These are phyloP conservation scores for Boletus subcaerulescens DNA, from an alignment of 768 basidiomycete species.

Conservation along the genomic window DNA sequence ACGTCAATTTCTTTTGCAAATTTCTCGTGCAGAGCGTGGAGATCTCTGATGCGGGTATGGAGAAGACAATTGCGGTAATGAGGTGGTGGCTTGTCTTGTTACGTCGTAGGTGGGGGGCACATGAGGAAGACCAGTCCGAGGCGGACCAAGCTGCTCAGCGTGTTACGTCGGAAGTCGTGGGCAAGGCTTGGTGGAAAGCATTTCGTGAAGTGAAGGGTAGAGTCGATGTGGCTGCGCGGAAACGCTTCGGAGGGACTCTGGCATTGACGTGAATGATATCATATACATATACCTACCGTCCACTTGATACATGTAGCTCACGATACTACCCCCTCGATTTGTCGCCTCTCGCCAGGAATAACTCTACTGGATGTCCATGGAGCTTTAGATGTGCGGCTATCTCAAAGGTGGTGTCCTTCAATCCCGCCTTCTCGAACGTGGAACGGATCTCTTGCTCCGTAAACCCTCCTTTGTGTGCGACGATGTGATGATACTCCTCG, in stretches of 20 bases:
- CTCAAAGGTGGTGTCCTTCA: constrained; percentile 44
- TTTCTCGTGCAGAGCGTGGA: constrained; percentile 71
- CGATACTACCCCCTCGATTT: constrained; percentile 19
- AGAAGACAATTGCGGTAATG: constrained; percentile 66
- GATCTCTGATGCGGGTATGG: constrained; percentile 64
- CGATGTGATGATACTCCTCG: constrained; percentile 39
- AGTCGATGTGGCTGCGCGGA: constrained; percentile 63
- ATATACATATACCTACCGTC: neutral
- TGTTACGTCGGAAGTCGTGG: constrained; percentile 43
- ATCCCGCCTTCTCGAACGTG: constrained; percentile 52
- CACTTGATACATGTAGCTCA: neutral
- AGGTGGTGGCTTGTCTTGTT: constrained; percentile 81
- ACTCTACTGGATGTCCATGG: constrained; percentile 32
- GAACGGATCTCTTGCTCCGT: constrained; percentile 44
- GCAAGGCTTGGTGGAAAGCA: constrained; percentile 77
- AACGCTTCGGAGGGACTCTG: constrained; percentile 71
- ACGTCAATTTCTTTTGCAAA: constrained; percentile 71
- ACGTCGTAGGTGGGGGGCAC: constrained; percentile 57
- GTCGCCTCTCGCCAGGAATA: constrained; percentile 59
- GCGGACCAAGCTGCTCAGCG: constrained; percentile 30
- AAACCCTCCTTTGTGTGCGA: constrained; percentile 57
- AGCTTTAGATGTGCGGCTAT: constrained; percentile 31
- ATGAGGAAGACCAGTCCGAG: constrained; percentile 43
- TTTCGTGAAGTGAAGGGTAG: constrained; percentile 66
- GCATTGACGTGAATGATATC: constrained; percentile 46